Conservation (phyloP, 2,329 filamentous ascomycete species). For the Aspergillus aculeatus region DNA sequence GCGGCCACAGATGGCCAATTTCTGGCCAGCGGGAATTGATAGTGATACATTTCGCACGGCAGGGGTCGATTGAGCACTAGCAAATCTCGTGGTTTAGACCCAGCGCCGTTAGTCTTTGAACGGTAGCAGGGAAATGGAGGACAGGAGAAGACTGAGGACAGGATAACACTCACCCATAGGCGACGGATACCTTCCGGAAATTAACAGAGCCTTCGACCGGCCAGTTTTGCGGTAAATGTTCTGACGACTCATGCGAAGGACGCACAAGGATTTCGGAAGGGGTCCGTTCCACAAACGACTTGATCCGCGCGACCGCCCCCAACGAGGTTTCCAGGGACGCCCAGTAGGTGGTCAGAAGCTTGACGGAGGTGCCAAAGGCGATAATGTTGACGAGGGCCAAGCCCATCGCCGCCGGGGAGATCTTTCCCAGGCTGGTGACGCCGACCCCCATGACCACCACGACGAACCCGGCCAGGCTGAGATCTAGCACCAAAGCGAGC, state of each 20-base stretch:
- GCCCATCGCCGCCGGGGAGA: constrained; percentile 39
- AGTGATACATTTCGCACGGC: no score
- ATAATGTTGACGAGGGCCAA: constrained; percentile 50
- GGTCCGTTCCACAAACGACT: not conserved
- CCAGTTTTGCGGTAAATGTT: not conserved
- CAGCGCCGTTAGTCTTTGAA: no score
- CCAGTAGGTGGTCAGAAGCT: constrained; percentile 48
- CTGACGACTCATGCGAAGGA: not conserved
- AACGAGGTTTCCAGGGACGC: constrained; percentile 54
- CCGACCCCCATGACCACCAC: not conserved
- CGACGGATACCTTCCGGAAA: not conserved
- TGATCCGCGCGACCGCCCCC: constrained; percentile 44
- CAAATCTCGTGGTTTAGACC: no score
- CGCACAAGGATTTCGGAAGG: not conserved
- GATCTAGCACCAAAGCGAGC: not conserved
- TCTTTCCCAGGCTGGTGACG: not conserved
- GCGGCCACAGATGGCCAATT: no score
- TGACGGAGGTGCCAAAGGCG: constrained; percentile 45
- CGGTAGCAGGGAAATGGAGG: no score
- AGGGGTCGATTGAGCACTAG: no score
- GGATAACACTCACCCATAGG: no score
- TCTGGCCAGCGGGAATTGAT: no score
- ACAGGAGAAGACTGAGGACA: no score
- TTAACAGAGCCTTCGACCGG: not conserved
- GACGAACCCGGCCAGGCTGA: not conserved